Conservation (phyloP, 202 grass and related monocot species). For the Carex arenaria region DNA sequence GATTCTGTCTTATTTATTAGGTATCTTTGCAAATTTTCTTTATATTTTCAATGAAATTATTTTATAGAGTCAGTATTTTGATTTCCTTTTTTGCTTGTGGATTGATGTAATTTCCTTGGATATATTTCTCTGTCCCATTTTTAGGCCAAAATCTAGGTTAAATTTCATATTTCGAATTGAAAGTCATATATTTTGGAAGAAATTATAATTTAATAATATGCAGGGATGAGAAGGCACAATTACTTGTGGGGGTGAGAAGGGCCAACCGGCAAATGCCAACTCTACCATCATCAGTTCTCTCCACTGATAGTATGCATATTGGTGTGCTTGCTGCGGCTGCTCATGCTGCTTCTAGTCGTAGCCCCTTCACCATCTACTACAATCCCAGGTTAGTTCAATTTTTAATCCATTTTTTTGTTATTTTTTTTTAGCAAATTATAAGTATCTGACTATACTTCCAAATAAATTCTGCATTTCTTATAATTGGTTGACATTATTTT, state of each 20-base stretch:
- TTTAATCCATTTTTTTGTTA: neutral
- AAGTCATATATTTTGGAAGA: neutral
- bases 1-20: conserved; percentile 98
- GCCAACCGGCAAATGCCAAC: conserved; percentile 61
- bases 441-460: neutral
- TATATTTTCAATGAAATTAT: neutral
- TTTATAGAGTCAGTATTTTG: neutral
- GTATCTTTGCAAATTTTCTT: conserved; percentile 16
- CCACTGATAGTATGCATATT: conserved; percentile 97
- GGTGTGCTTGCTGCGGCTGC: conserved; percentile 92
- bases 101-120: neutral
- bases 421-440: neutral
- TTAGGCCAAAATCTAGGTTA: neutral
- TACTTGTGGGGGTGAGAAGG: conserved; percentile 80
- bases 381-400: conserved; percentile 61
- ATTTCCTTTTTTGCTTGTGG: neutral
- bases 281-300: conserved; percentile 69
- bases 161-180: neutral
- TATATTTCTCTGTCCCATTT: conserved; percentile 4
- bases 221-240: conserved; percentile 98
- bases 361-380: conserved; percentile 92
- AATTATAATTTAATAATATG: neutral
- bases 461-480: neutral
- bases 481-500: neutral
- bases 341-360: conserved; percentile 77